phyloP scores from a whole-genome alignment of 495 filamentous ascomycete species.

The Bathelium albidoporum region DNA sequence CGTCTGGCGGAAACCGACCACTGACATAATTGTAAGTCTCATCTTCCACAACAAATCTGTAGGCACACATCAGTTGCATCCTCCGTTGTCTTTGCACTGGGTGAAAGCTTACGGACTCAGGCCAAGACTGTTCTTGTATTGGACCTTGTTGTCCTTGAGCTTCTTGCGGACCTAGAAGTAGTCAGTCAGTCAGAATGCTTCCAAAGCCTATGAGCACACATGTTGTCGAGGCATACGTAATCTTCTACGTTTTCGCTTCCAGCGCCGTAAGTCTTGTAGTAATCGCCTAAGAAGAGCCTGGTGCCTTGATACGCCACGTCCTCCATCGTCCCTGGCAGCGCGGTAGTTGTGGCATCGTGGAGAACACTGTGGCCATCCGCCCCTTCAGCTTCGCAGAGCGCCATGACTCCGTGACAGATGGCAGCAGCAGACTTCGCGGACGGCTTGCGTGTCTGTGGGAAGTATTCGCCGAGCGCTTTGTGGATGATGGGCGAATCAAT shows the following conservation, averaged over 20 bases:
- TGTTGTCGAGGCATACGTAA: slow-evolving; percentile 23
- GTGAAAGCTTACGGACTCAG: slow-evolving; percentile 37
- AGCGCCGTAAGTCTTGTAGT: slow-evolving; percentile 48
- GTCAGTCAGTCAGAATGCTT: background rate
- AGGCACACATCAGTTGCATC: background rate
- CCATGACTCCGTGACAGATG: slow-evolving; percentile 47
- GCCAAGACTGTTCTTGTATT: slow-evolving; percentile 40
- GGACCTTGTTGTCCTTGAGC: slow-evolving; percentile 34
- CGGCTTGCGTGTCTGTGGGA: slow-evolving; percentile 39
- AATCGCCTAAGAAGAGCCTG: slow-evolving; percentile 41
- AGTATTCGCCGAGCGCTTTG: slow-evolving; percentile 33
- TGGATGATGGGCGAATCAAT: slow-evolving; percentile 43
- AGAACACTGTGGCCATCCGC: slow-evolving; percentile 38
- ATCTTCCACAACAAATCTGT: slow-evolving; percentile 43
- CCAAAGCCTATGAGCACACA: background rate
- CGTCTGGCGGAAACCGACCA: slow-evolving; percentile 42
- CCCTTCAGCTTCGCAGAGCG: slow-evolving; percentile 35
- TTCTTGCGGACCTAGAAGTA: slow-evolving; percentile 34
- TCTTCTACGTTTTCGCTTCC: slow-evolving; percentile 41
- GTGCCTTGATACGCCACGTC: slow-evolving; percentile 41
- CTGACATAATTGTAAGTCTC: slow-evolving; percentile 45
- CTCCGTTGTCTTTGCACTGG: background rate
- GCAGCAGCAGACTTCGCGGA: slow-evolving; percentile 38
- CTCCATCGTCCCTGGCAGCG: slow-evolving; percentile 42
- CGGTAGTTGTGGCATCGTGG: slow-evolving; percentile 39